A percentile compares a stretch with the other conserved stretches of the same genome.
phyloP scores from a whole-genome alignment of 345 rosid species.

The Heritiera fomes region DNA sequence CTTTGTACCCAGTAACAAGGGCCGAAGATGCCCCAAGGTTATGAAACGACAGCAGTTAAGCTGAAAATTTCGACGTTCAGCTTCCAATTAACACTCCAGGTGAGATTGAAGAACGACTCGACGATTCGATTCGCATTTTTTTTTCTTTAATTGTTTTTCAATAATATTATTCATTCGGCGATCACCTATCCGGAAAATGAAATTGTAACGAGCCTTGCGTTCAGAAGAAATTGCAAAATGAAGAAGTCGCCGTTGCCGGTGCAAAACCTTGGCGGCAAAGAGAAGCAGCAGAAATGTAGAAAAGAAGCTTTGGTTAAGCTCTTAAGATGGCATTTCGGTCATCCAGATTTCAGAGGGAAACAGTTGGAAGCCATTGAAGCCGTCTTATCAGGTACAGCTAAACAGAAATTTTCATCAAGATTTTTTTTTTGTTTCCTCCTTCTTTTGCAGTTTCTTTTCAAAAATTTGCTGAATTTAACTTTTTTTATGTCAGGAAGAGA shows the following conservation, averaged over 20 bases:
- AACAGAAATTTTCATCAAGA: not conserved
- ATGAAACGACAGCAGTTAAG: not conserved
- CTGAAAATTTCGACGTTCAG: not conserved
- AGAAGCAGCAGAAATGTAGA: conserved; percentile 34
- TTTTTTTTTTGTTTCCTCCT: not conserved
- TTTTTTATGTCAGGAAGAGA: conserved; percentile 55
- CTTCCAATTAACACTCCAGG: not conserved
- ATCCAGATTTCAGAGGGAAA: conserved; percentile 78
- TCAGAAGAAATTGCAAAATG: conserved; percentile 36
- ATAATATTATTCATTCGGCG: not conserved
- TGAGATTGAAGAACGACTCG: not conserved
- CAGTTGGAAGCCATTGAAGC: conserved; percentile 91
- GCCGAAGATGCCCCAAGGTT: not conserved
- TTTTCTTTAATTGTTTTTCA: not conserved
- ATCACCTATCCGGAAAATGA: not conserved
- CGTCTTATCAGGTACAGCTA: conserved; percentile 59
- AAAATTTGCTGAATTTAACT: not conserved
- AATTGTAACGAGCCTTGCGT: not conserved
- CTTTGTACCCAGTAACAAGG: not conserved
- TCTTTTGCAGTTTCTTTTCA: too few relatives aligned
- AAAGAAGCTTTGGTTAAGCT: conserved; percentile 83
- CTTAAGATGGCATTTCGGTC: conserved; percentile 91
- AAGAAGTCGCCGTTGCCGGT: conserved; percentile 71
- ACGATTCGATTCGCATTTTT: not conserved
- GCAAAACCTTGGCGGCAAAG: conserved; percentile 43